Conservation (phyloP, 2,329 filamentous ascomycete species). For the Didymella pomorum region DNA sequence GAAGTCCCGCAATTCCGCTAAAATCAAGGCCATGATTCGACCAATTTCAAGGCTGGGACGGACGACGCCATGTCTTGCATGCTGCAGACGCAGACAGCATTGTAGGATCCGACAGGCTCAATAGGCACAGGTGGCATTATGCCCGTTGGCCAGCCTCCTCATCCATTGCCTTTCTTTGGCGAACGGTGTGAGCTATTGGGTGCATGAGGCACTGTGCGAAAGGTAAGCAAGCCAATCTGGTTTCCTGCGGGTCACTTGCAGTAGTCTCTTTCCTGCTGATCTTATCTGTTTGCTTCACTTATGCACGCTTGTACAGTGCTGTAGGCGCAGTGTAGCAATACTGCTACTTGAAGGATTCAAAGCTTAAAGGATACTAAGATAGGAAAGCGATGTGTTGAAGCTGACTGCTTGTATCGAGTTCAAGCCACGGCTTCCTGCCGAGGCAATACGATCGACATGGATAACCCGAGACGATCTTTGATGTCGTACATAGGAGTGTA, state of each 20-base stretch:
- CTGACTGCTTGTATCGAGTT: not conserved
- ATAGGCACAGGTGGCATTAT: conserved; percentile 20
- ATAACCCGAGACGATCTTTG: conserved; percentile 28
- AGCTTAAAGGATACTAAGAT: not conserved
- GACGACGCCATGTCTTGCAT: conserved; percentile 18
- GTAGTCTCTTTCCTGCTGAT: conserved; percentile 9
- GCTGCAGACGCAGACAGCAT: conserved; percentile 23
- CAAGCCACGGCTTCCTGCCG: conserved; percentile 9
- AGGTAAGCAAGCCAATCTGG: conserved; percentile 28
- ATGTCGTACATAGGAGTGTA: conserved; percentile 38
- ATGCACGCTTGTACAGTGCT: conserved; percentile 3
- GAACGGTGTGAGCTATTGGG: conserved; percentile 37
- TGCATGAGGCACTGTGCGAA: conserved; percentile 23
- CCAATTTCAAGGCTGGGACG: conserved; percentile 16
- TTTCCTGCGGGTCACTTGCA: conserved; percentile 15
- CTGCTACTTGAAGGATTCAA: not conserved
- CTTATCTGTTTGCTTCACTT: conserved; percentile 6
- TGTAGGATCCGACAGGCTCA: conserved; percentile 15
- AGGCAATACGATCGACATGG: conserved; percentile 23
- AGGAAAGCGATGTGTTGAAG: not conserved
- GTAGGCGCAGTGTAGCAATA: not conserved
- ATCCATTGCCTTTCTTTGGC: conserved; percentile 21
- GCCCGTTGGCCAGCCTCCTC: conserved; percentile 17
- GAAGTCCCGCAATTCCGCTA: conserved; percentile 22
- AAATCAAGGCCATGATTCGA: conserved; percentile 11